Evolutionary conservation across 2,329 filamentous ascomycete genomes (phyloP).

Genomic region (Cercospora canescens): DNA sequence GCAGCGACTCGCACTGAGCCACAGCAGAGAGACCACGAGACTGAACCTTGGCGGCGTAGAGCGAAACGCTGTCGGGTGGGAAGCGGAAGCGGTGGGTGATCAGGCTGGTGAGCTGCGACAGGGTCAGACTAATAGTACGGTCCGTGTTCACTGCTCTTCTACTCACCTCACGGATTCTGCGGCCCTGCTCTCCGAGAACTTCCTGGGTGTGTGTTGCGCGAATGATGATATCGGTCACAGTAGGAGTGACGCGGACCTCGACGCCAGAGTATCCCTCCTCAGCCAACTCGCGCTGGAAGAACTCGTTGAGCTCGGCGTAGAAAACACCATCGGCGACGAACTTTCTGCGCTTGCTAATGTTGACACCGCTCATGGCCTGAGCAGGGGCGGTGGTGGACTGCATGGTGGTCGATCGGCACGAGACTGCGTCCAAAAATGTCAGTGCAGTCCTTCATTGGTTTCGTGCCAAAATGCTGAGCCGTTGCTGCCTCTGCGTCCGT

Average conservation of each 20-base stretch:
- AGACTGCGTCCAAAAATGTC: constrained; percentile 7
- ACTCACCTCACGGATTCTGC: constrained; percentile 84
- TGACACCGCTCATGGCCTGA: constrained; percentile 34
- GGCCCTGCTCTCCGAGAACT: constrained; percentile 99
- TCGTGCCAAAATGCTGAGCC: not conserved
- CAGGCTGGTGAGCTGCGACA: constrained; percentile 79
- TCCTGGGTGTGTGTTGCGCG: constrained; percentile 99
- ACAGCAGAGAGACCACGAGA: constrained; percentile 99
- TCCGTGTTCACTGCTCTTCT: not conserved
- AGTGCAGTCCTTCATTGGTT: not conserved
- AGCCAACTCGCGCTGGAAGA: constrained; percentile 99
- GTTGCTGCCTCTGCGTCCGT: not conserved
- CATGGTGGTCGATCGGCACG: constrained; percentile 25
- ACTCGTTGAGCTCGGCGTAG: constrained; percentile 99
- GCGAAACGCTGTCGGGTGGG: constrained; percentile 99
- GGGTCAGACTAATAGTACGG: constrained; percentile 8
- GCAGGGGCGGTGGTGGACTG: constrained; percentile 24
- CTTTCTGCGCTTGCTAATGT: constrained; percentile 84
- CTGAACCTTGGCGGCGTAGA: constrained; percentile 99
- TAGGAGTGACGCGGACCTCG: constrained; percentile 99
- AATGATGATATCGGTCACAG: constrained; percentile 99
- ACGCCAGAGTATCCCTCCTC: constrained; percentile 99
- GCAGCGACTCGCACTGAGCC: constrained; percentile 99
- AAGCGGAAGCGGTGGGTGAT: constrained; percentile 99
- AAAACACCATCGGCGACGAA: constrained; percentile 87